Evolutionary conservation across 225 moss, liverwort and hornwort species (phyloP).

Genomic region (Ulota crispa): DNA sequence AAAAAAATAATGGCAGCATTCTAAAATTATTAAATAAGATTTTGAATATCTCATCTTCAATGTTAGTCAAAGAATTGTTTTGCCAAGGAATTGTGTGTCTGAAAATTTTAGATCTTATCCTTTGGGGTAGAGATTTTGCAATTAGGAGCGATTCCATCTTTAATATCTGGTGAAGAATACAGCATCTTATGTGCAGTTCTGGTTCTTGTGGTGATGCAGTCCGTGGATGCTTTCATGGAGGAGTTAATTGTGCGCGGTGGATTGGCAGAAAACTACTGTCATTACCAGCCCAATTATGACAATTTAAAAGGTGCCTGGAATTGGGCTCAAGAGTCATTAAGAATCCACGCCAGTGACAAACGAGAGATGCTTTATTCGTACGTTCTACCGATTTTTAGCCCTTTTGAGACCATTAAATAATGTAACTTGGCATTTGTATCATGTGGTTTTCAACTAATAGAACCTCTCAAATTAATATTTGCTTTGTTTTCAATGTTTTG

Average conservation of each 20-base stretch:
- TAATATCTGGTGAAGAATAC: neutral
- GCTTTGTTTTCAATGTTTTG: slow-evolving; percentile 3
- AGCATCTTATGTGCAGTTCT: slow-evolving; percentile 1
- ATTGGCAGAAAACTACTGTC: slow-evolving; percentile 87
- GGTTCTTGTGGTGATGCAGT: slow-evolving; percentile 44
- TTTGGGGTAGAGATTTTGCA: neutral
- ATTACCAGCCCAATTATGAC: slow-evolving; percentile 95
- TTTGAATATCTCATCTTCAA: neutral
- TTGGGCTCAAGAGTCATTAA: slow-evolving; percentile 84
- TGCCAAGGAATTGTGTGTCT: neutral
- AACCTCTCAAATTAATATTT: slow-evolving; percentile 7
- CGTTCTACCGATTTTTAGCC: slow-evolving; percentile 15
- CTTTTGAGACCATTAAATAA: neutral
- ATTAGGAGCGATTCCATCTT: neutral
- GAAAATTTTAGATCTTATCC: neutral
- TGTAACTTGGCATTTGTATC: neutral
- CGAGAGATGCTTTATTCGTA: slow-evolving; percentile 78
- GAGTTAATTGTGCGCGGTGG: slow-evolving; percentile 90
- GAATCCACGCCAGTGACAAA: slow-evolving; percentile 78
- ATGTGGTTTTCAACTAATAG: neutral
- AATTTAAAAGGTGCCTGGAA: slow-evolving; percentile 87
- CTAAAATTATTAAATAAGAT: neutral
- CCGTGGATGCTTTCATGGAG: slow-evolving; percentile 82
- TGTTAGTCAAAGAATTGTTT: neutral
- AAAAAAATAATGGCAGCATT: neutral